phyloP scores from a whole-genome alignment of 2,329 filamentous ascomycete species.

The Epichloe amarillans region DNA sequence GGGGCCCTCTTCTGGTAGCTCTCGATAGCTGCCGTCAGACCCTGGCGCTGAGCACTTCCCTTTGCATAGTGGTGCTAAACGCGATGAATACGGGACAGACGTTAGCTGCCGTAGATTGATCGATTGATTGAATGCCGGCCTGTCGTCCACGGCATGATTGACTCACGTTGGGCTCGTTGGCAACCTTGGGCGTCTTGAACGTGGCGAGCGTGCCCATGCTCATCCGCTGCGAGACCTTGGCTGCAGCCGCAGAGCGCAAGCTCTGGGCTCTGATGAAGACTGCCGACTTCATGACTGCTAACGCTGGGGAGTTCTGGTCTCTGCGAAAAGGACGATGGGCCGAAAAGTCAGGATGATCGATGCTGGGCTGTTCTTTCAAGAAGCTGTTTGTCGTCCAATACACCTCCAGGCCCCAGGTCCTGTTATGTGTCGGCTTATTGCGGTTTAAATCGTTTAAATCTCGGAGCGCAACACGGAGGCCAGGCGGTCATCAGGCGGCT shows the following conservation, averaged over 20 bases:
- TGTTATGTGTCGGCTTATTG: conserved; percentile 15
- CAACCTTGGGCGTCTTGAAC: conserved; percentile 77
- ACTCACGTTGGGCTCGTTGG: conserved; percentile 92
- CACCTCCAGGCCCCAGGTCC: background rate
- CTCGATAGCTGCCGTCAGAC: conserved; percentile 61
- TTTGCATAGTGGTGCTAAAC: conserved; percentile 76
- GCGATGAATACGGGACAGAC: background rate
- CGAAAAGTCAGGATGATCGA: background rate
- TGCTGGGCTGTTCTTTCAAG: background rate
- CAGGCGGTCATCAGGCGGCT: too few relatives aligned
- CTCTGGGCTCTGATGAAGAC: conserved; percentile 20
- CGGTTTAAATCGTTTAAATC: conserved; percentile 13
- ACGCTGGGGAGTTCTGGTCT: background rate
- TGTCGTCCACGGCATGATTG: background rate
- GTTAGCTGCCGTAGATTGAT: background rate
- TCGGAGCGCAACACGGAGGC: background rate
- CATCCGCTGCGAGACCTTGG: conserved; percentile 17
- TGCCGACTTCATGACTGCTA: conserved; percentile 19
- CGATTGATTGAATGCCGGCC: too few relatives aligned
- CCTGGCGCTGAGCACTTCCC: conserved; percentile 65
- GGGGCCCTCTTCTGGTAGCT: conserved; percentile 54
- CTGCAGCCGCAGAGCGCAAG: conserved; percentile 17
- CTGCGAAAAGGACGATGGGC: background rate
- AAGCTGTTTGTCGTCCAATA: background rate
- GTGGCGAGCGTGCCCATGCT: conserved; percentile 51